Base-by-base conservation (phyloP, 495 filamentous ascomycete species). In the Neurospora sublineolata region DNA sequence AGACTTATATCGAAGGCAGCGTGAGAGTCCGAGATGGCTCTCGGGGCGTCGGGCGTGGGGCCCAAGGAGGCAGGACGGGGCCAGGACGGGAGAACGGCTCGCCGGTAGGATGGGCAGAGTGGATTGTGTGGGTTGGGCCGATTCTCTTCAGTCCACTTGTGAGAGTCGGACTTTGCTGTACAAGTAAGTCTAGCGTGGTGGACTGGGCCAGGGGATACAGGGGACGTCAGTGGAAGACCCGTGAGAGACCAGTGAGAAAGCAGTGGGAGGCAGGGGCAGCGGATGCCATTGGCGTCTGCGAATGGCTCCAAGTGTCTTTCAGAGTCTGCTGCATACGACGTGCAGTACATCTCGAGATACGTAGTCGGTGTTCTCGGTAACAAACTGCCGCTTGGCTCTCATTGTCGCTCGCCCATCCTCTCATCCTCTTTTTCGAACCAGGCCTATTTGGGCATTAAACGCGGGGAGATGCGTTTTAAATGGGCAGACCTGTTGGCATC, bases 381-480 rank as follows among this genome's bases (percentile, higher is more conserved):
- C 52, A 64, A 64, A 64, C 52, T 33, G 52, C 52, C 52, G 52
- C 52, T 64, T 64, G 52, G 52, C 52, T 64, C 52, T 8, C 11
- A 14, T 30, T 58, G 12, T 60, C 30, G 52, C 52, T 60, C 23
- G 5, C 46, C 11, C 46, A 58, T 58, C 10, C 9, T 58, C 46
- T 60, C 52, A 33, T 33, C 52, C 52, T 64, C 52, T 14, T 18
- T 33, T 64, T 64, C 27, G 52, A 33, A 30, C 18, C 38, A 69
- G 68, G 68, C 38, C 52, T 64, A 52, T 74, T 81, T 79, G 79
- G 79, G 79, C 79, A 80, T 78, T 81, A 80, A 80, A 80, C 78
- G 73, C 77, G 75, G 77, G 75, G 73, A 77, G 73, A 58, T 77
- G 23, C 9, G 52, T 64, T 64, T 64, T 64, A 18, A 64, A 64